A percentile compares a stretch with the other conserved stretches of the same genome.
phyloP scores from a whole-genome alignment of 176 grass and related monocot species.

The Typha latifolia region DNA sequence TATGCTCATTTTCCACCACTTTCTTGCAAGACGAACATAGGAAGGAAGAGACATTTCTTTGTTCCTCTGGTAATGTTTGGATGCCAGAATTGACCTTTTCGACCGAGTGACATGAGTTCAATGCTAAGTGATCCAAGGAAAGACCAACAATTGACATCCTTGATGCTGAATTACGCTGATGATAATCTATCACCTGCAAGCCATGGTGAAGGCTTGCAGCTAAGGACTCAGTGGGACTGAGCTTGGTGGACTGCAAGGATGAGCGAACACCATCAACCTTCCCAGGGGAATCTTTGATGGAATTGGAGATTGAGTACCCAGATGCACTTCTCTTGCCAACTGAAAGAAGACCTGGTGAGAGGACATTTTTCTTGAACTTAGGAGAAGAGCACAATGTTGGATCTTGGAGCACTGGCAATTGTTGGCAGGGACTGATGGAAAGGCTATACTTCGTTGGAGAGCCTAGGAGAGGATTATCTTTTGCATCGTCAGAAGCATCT shows the following conservation, averaged over 20 bases:
- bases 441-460: slow-evolving; percentile 34
- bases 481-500: background rate
- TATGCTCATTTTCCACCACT: slow-evolving; percentile 27
- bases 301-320: background rate
- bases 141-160: slow-evolving; percentile 71
- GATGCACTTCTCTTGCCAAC: slow-evolving; percentile 28
- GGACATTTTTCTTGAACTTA: slow-evolving; percentile 52
- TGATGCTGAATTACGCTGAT: slow-evolving; percentile 40
- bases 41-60: slow-evolving; percentile 22
- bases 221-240: slow-evolving; percentile 66
- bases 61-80: slow-evolving; percentile 16
- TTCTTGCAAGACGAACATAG: slow-evolving; percentile 83
- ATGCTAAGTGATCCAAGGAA: slow-evolving; percentile 90
- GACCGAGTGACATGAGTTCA: slow-evolving; percentile 41
- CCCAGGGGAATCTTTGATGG: background rate
- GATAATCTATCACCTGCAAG: slow-evolving; percentile 93
- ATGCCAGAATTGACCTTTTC: slow-evolving; percentile 35
- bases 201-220: slow-evolving; percentile 77
- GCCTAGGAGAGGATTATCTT: slow-evolving; percentile 17
- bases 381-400: slow-evolving; percentile 83
- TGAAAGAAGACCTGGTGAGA: slow-evolving; percentile 29
- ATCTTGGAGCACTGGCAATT: slow-evolving; percentile 36
- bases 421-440: slow-evolving; percentile 35
- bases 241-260: slow-evolving; percentile 77
- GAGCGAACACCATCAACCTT: slow-evolving; percentile 37